Evolutionary conservation across 75 land plant genomes (phyloP).

Genomic region (Larix kaempferi): DNA sequence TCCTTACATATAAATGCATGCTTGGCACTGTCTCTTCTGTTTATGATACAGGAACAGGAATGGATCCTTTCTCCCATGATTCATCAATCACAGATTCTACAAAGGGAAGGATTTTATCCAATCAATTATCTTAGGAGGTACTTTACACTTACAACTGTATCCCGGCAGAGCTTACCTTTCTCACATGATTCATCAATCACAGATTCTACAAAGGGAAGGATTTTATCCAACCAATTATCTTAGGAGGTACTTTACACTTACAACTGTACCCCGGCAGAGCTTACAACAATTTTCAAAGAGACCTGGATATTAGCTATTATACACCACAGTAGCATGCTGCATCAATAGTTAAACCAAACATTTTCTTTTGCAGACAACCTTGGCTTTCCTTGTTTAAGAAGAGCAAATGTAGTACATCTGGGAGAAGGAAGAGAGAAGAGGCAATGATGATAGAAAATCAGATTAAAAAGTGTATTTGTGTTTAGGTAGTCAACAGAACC

Average conservation of each 20-base stretch:
- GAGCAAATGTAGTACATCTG: not conserved
- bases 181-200: not conserved
- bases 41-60: not conserved
- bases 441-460: not conserved
- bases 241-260: not conserved
- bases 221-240: not conserved
- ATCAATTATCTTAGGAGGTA: not conserved
- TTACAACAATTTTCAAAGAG: not conserved
- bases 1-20: not conserved
- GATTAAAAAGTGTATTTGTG: not conserved
- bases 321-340: not conserved
- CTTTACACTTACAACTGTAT: slow-evolving; percentile 1
- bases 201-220: not conserved
- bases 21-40: not conserved
- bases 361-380: not conserved
- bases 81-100: not conserved
- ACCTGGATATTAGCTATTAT: not conserved
- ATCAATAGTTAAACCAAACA: not conserved
- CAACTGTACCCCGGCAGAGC: not conserved
- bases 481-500: not conserved
- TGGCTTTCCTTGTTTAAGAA: not conserved
- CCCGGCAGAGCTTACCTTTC: no score
- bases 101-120: not conserved
- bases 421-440: not conserved
- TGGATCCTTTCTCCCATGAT: not conserved